A percentile compares a stretch with the other conserved stretches of the same genome.
Evolutionary conservation across 106 monocot genomes (phyloP).

Genomic region (Triglochin maritima): DNA sequence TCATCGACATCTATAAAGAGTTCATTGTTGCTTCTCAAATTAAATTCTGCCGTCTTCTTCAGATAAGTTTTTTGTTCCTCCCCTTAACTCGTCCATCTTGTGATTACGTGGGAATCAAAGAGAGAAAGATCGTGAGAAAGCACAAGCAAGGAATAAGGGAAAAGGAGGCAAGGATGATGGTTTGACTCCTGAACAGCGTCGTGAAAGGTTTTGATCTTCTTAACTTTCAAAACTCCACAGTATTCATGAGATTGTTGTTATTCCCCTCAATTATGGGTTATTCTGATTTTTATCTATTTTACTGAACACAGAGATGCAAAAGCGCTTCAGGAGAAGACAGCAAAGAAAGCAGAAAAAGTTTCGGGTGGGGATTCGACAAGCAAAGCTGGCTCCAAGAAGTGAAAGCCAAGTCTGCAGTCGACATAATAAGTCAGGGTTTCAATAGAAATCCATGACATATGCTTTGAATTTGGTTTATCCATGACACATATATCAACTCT

Average conservation of each 20-base stretch:
- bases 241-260: neutral
- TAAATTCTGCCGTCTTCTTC: no score
- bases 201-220: constrained; percentile 1
- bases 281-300: constrained; percentile 1
- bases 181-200: constrained; percentile 10
- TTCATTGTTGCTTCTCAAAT: no score
- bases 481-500: no score
- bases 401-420: neutral
- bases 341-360: constrained; percentile 37
- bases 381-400: constrained; percentile 9
- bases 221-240: neutral
- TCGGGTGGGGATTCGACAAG: constrained; percentile 11
- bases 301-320: constrained; percentile 24
- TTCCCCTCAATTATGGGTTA: neutral
- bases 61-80: neutral
- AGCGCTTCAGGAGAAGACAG: constrained; percentile 39
- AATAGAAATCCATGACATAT: no score
- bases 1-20: no score
- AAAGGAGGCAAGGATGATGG: constrained; percentile 8
- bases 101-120: constrained; percentile 9
- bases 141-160: constrained; percentile 5
- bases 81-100: neutral
- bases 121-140: constrained; percentile 8
- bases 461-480: no score
- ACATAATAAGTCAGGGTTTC: no score